These are phyloP conservation scores for Endotrypanum monterogeii DNA, from an alignment of 208 protist species.

Conservation along the genomic window DNA sequence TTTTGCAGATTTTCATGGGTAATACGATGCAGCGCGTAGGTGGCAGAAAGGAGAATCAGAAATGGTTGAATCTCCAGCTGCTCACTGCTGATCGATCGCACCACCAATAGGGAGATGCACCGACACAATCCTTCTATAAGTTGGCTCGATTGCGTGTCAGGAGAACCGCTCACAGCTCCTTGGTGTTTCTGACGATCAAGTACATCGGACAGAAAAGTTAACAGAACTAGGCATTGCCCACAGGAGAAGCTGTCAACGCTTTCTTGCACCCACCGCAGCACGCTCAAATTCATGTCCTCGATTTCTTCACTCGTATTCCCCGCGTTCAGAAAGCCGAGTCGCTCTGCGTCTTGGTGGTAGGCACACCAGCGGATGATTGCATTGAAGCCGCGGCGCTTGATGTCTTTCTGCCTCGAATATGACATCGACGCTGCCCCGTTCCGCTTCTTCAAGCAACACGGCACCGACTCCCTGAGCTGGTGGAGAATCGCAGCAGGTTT, in stretches of 20 bases:
- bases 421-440: not conserved
- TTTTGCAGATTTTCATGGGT: constrained; percentile 16
- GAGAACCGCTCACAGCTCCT: not conserved
- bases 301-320: not conserved
- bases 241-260: constrained; percentile 53
- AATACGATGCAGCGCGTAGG: constrained; percentile 61
- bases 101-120: constrained; percentile 25
- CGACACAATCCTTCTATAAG: constrained; percentile 6
- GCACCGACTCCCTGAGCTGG: constrained; percentile 8
- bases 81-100: constrained; percentile 38
- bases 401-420: constrained; percentile 25
- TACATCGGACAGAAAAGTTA: constrained; percentile 76
- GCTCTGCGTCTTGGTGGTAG: constrained; percentile 43
- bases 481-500: not conserved
- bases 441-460: not conserved
- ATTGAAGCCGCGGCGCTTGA: constrained; percentile 65
- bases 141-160: not conserved
- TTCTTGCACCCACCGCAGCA: constrained; percentile 57
- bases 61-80: constrained; percentile 73
- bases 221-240: constrained; percentile 70
- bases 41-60: constrained; percentile 52
- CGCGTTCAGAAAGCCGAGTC: not conserved
- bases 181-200: constrained; percentile 13
- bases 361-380: constrained; percentile 67
- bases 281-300: constrained; percentile 37